A percentile compares a stretch with the other conserved stretches of the same genome.
These are phyloP conservation scores for Xylariaceae sp. DNA, from an alignment of 2,329 filamentous ascomycete genomes.

Conservation along the genomic window DNA sequence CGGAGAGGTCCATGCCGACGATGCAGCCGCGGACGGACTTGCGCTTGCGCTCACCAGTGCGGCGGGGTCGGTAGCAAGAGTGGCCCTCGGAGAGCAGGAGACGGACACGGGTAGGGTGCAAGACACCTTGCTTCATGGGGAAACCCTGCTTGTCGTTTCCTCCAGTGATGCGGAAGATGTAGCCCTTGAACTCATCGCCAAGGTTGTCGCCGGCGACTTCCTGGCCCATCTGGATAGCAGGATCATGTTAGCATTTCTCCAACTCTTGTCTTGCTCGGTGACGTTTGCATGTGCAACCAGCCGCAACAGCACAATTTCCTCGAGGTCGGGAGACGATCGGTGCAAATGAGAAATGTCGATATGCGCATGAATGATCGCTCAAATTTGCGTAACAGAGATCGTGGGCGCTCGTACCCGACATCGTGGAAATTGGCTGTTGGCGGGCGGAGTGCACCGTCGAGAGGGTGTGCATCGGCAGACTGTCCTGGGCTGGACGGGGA, in stretches of 20 bases:
- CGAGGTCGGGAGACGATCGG: too few species aligned
- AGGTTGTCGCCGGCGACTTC: slow-evolving; percentile 92
- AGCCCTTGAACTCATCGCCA: slow-evolving; percentile 99
- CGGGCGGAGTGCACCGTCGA: too few species aligned
- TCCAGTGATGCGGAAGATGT: slow-evolving; percentile 98
- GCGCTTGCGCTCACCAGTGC: slow-evolving; percentile 97
- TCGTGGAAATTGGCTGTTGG: too few species aligned
- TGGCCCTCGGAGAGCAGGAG: slow-evolving; percentile 94
- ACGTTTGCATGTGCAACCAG: background rate
- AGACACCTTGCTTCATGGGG: slow-evolving; percentile 99
- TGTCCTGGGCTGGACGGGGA: slow-evolving; percentile 12
- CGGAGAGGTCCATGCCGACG: slow-evolving; percentile 90
- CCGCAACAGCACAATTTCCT: too few species aligned
- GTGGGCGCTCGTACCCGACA: too few species aligned
- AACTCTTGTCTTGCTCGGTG: background rate
- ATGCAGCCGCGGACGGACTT: slow-evolving; percentile 99
- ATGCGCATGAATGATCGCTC: too few species aligned
- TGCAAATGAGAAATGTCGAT: too few species aligned
- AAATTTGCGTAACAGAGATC: too few species aligned
- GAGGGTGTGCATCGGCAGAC: too few species aligned
- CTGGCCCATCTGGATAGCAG: slow-evolving; percentile 65
- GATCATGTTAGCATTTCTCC: slow-evolving; percentile 32
- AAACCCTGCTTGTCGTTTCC: slow-evolving; percentile 99
- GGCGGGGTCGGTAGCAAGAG: slow-evolving; percentile 98
- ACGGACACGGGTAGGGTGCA: slow-evolving; percentile 97